phyloP scores from a whole-genome alignment of 2,329 filamentous ascomycete species.

The Ophiognomonia clavigignenti-juglandacearum region DNA sequence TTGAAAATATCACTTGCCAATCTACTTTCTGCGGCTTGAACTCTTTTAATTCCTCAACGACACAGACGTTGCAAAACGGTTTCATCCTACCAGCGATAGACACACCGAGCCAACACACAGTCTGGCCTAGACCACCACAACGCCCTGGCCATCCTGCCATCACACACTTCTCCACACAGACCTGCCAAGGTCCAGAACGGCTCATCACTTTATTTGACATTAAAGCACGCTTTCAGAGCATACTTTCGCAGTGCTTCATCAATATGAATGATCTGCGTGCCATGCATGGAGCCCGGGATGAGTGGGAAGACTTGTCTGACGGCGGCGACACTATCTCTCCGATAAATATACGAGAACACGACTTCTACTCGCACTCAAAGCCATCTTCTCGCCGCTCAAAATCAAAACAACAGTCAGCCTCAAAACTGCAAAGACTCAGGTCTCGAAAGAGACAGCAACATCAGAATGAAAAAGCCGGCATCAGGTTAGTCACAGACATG shows the following conservation, averaged over 20 bases:
- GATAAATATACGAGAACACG: slow-evolving; percentile 28
- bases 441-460: slow-evolving; percentile 58
- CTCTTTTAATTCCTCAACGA: not conserved
- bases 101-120: too few species aligned
- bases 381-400: slow-evolving; percentile 23
- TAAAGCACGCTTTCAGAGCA: too few species aligned
- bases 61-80: not conserved
- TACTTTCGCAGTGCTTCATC: slow-evolving; percentile 11
- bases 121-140: too few species aligned
- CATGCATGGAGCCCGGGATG: slow-evolving; percentile 26
- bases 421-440: slow-evolving; percentile 43
- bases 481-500: slow-evolving; percentile 68
- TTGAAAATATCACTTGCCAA: not conserved
- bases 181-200: too few species aligned
- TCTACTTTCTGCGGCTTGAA: too few species aligned
- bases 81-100: too few species aligned
- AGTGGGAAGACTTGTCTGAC: slow-evolving; percentile 53
- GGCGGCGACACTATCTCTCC: slow-evolving; percentile 39
- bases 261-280: slow-evolving; percentile 8
- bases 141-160: too few species aligned
- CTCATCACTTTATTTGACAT: too few species aligned
- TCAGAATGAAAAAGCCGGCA: slow-evolving; percentile 57
- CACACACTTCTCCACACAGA: too few species aligned
- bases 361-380: slow-evolving; percentile 9
- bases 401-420: slow-evolving; percentile 29